phyloP scores from a whole-genome alignment of 352 stramenopile genomes.

The Pythium plurisporium region DNA sequence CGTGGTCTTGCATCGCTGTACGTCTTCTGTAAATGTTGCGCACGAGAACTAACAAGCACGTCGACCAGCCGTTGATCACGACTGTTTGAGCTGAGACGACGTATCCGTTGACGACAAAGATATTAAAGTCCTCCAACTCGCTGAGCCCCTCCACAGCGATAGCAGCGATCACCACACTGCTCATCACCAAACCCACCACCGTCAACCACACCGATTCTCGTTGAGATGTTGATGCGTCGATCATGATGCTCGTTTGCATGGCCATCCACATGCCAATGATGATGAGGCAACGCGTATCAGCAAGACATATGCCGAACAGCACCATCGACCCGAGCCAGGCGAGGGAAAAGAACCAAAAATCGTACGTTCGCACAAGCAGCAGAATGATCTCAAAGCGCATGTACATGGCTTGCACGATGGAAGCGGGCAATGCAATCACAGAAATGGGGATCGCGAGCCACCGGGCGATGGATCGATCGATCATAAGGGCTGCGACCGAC shows the following conservation, averaged over 20 bases:
- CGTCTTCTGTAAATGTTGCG: constrained; percentile 28
- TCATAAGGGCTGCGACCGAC: neutral
- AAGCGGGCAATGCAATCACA: neutral
- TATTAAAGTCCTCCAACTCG: neutral
- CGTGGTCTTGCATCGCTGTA: constrained; percentile 9
- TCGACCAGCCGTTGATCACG: constrained; percentile 27
- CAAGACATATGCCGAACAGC: constrained; percentile 17
- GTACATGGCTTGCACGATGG: constrained; percentile 1
- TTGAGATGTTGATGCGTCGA: constrained; percentile 22
- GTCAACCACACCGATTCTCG: constrained; percentile 11
- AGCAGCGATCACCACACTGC: neutral
- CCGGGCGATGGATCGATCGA: neutral
- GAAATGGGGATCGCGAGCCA: constrained; percentile 7
- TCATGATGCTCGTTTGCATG: constrained; percentile 26
- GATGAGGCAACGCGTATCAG: constrained; percentile 16
- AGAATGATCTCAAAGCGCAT: constrained; percentile 18
- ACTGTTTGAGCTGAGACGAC: neutral
- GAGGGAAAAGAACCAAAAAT: constrained; percentile 33
- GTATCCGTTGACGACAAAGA: constrained; percentile 13
- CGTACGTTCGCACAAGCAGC: constrained; percentile 23
- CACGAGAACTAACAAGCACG: constrained; percentile 25
- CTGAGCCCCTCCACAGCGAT: neutral
- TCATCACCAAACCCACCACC: neutral
- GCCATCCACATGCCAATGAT: constrained; percentile 4
- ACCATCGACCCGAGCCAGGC: constrained; percentile 11